Conservation (phyloP, 2,329 filamentous ascomycete genomes). For the Periconia sp. region DNA sequence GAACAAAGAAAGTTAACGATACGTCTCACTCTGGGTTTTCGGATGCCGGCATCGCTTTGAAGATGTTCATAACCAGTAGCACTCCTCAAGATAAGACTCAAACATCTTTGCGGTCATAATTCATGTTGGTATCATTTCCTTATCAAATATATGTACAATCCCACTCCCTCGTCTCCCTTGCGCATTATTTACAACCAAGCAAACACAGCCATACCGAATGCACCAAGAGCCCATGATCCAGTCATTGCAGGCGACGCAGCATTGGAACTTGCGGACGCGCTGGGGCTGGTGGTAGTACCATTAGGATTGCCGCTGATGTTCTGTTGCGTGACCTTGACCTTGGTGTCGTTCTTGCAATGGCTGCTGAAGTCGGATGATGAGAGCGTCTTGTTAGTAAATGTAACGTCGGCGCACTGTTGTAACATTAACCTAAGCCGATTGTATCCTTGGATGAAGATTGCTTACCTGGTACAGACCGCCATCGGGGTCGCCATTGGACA, state of each 20-base stretch:
- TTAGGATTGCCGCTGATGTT: constrained; percentile 56
- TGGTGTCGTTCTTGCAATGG: constrained; percentile 65
- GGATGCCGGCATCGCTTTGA: too few relatives aligned
- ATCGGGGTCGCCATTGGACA: constrained; percentile 65
- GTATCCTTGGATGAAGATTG: background rate
- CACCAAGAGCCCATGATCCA: constrained; percentile 42
- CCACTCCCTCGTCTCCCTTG: too few relatives aligned
- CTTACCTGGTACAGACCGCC: constrained; percentile 69
- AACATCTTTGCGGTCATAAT: background rate
- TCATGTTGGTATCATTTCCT: constrained; percentile 7
- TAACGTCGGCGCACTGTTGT: constrained; percentile 73
- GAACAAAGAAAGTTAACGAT: too few relatives aligned
- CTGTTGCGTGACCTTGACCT: constrained; percentile 53
- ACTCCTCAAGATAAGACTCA: background rate
- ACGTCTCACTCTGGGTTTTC: too few relatives aligned
- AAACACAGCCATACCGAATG: constrained; percentile 39
- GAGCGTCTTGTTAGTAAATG: constrained; percentile 62
- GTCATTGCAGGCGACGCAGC: constrained; percentile 38
- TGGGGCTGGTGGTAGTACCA: constrained; percentile 43
- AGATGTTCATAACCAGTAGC: background rate
- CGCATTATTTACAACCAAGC: constrained; percentile 27
- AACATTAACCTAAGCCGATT: constrained; percentile 9
- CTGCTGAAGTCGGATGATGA: constrained; percentile 51
- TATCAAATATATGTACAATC: background rate
- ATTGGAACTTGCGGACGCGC: constrained; percentile 21